Evolutionary conservation across 1,139 yeast species (phyloP), one percentile per base, ranked within the genome.

Genomic region (Nadsonia starkeyi-henricii): DNA sequence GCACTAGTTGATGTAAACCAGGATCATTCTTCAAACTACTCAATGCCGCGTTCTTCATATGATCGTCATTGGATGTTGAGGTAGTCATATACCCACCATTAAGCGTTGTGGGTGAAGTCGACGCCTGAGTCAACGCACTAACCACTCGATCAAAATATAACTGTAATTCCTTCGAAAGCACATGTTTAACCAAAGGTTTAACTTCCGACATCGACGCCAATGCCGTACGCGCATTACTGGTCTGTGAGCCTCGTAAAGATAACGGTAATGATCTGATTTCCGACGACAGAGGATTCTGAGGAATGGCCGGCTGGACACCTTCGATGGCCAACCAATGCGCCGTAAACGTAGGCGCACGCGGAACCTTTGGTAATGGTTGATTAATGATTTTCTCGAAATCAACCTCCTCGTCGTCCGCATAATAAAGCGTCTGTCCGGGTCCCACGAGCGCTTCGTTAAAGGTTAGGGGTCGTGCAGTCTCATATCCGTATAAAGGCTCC

Each of bases 281-380:
- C 43, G 80, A 73, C 21, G 89, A 78, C 44, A 84, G 77, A 37
- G 99, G 99, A 66, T 93, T 93, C 66, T 93, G 98, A 1, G 96
- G 95, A 50, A 93, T 91, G 48, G 93, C 83, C 1, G 99, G 98
- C 62, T 93, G 99, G 2, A 93, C 96, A 48, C 99, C 99, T 66
- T 93, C 99, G 51, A 93, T 85, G 0, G 98, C 97, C 42, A 93
- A 73, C 98, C 99, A 93, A 64, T 93, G 99, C 1, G 97, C 96
- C 2, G 97, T 86, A 62, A 85, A 89, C 0, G 95, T 81, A 1
- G 95, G 81, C 52, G 84, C 81, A 52, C 97, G 74, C 2, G 99
- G 98, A 2, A 93, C 95, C 59, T 84, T 85, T 5, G 99, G 99
- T 53, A 93, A 71, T 42, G 96, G 96, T 62, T 85, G 94, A 62